Evolutionary conservation across 148 eudicot species (phyloP).

Genomic region (Persicaria maculosa): DNA sequence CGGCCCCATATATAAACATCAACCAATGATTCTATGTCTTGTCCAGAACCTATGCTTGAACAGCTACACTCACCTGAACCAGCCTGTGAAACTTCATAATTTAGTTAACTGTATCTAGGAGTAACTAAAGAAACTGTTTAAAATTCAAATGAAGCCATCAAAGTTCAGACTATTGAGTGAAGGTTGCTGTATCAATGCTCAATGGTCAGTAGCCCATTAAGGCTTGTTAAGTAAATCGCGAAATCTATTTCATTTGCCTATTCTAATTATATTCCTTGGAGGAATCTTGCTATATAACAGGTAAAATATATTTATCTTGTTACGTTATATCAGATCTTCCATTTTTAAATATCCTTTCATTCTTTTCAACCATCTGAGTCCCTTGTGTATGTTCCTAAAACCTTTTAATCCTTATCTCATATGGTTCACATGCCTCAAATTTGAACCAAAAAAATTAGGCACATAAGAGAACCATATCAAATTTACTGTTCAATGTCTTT

Average conservation of each 20-base stretch:
- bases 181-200: neutral
- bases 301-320: too few relatives aligned
- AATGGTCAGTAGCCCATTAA: neutral
- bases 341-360: neutral
- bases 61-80: conserved; percentile 81
- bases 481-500: too few relatives aligned
- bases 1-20: conserved; percentile 39
- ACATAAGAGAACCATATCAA: too few relatives aligned
- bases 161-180: neutral
- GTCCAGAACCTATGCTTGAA: conserved; percentile 30
- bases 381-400: neutral
- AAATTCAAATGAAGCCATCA: neutral
- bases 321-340: too few relatives aligned
- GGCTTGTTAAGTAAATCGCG: too few relatives aligned
- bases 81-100: conserved; percentile 35
- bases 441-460: too few relatives aligned
- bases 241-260: too few relatives aligned
- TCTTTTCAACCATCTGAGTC: neutral
- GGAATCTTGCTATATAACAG: too few relatives aligned
- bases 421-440: neutral
- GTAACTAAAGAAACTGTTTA: neutral
- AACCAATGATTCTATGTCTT: conserved; percentile 33
- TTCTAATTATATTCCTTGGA: too few relatives aligned
- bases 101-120: neutral
- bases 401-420: neutral